phyloP scores from a whole-genome alignment of 371 early-diverging fungal species.

The Saksenaea vasiformis region DNA sequence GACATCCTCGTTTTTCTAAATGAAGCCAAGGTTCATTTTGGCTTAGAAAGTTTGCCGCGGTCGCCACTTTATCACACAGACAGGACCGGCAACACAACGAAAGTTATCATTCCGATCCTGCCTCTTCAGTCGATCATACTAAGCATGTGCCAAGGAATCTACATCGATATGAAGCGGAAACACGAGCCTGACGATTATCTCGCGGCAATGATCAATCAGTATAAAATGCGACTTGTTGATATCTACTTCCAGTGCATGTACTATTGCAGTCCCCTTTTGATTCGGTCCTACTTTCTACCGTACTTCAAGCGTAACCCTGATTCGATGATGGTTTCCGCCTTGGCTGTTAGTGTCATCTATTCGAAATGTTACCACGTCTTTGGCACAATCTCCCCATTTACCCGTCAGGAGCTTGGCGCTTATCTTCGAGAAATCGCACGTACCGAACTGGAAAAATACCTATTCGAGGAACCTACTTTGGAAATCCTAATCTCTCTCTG shows the following conservation, averaged over 20 bases:
- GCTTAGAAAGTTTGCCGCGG: not conserved
- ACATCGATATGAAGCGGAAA: not conserved
- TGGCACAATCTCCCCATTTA: slow-evolving; percentile 6
- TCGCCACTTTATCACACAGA: not conserved
- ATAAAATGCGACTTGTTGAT: slow-evolving; percentile 12
- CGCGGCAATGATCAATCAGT: not conserved
- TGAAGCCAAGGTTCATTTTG: not conserved
- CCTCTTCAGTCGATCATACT: not conserved
- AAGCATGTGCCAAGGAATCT: not conserved
- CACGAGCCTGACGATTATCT: not conserved
- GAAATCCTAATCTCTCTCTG: slow-evolving; percentile 25
- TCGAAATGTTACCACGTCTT: slow-evolving; percentile 34
- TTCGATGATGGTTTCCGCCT: slow-evolving; percentile 27
- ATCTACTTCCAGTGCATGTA: slow-evolving; percentile 34
- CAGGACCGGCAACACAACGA: not conserved
- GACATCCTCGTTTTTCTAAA: not conserved
- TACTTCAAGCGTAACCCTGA: slow-evolving; percentile 21
- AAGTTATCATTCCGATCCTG: not conserved
- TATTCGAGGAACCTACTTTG: slow-evolving; percentile 35
- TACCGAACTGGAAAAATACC: slow-evolving; percentile 21
- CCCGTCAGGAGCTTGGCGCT: slow-evolving; percentile 27
- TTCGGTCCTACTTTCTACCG: slow-evolving; percentile 25
- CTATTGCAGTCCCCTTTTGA: slow-evolving; percentile 22
- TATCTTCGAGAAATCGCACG: slow-evolving; percentile 32
- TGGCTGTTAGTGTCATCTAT: slow-evolving; percentile 29